Evolutionary conservation across 2,329 filamentous ascomycete genomes (phyloP).

Genomic region (Scedosporium dehoogii): DNA sequence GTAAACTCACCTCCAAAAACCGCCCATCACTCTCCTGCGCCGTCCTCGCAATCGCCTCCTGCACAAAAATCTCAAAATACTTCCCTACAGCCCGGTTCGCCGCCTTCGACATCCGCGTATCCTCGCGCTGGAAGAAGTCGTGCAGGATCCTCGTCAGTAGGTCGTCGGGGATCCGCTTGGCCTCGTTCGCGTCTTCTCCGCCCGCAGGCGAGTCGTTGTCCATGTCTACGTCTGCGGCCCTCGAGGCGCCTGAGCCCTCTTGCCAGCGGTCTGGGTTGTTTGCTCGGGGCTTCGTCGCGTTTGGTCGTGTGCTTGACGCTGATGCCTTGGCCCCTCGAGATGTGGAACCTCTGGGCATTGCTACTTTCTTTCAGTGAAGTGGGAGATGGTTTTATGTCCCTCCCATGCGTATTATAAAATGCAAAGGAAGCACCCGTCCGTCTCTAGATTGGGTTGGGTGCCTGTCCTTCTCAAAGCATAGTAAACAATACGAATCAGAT

Average conservation of each 20-base stretch:
- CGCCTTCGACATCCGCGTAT: slow-evolving; percentile 65
- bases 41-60: slow-evolving; percentile 76
- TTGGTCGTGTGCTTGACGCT: background rate
- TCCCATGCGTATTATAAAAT: too few species aligned
- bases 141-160: slow-evolving; percentile 70
- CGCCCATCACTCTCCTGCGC: slow-evolving; percentile 59
- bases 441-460: too few species aligned
- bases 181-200: slow-evolving; percentile 19
- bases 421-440: too few species aligned
- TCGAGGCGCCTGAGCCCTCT: background rate
- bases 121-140: slow-evolving; percentile 64
- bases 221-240: background rate
- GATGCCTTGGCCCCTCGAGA: background rate
- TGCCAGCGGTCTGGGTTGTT: slow-evolving; percentile 9
- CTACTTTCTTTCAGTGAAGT: slow-evolving; percentile 9
- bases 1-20: slow-evolving; percentile 59
- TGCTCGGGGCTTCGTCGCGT: slow-evolving; percentile 12
- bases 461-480: background rate
- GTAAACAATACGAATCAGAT: background rate
- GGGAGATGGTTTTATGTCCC: too few species aligned
- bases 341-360: background rate
- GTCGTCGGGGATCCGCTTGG: slow-evolving; percentile 54
- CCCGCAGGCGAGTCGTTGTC: slow-evolving; percentile 12
- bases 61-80: slow-evolving; percentile 86
- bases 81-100: slow-evolving; percentile 68